phyloP scores from a whole-genome alignment of 2,329 filamentous ascomycete species.

The Verticillium nonalfalfae region DNA sequence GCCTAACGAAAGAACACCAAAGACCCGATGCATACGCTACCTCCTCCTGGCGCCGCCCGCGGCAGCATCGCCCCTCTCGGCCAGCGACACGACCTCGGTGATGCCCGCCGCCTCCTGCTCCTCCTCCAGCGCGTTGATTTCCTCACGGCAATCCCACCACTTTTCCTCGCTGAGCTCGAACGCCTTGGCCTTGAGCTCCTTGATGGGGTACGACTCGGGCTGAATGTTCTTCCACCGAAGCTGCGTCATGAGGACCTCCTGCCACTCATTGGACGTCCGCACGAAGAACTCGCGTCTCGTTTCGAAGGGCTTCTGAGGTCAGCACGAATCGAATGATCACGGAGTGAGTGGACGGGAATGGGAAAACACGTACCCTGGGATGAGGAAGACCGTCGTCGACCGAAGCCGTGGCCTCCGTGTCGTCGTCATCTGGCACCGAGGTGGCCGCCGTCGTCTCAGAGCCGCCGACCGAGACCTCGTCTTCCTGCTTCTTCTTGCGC shows the following conservation, averaged over 20 bases:
- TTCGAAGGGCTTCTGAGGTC: conserved; percentile 68
- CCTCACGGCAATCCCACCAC: conserved; percentile 98
- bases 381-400: conserved; percentile 73
- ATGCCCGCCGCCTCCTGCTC: conserved; percentile 95
- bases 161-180: conserved; percentile 92
- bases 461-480: conserved; percentile 21
- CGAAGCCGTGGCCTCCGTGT: conserved; percentile 41
- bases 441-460: conserved; percentile 18
- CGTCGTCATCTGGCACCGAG: conserved; percentile 32
- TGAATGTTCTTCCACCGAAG: conserved; percentile 62
- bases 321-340: background rate
- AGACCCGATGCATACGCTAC: background rate
- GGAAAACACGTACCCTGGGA: conserved; percentile 37
- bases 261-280: conserved; percentile 84
- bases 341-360: background rate
- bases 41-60: conserved; percentile 28
- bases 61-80: conserved; percentile 59
- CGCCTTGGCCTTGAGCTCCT: conserved; percentile 87
- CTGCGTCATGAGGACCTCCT: conserved; percentile 73
- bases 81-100: conserved; percentile 84
- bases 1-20: too few relatives aligned
- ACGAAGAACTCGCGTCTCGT: conserved; percentile 86
- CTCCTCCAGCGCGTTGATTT: conserved; percentile 85
- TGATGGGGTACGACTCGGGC: conserved; percentile 65
- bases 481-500: conserved; percentile 48